Evolutionary conservation across 108 stramenopile genomes (phyloP), one percentile per base, ranked within the genome.

Genomic region (Nitzschia sp.): DNA sequence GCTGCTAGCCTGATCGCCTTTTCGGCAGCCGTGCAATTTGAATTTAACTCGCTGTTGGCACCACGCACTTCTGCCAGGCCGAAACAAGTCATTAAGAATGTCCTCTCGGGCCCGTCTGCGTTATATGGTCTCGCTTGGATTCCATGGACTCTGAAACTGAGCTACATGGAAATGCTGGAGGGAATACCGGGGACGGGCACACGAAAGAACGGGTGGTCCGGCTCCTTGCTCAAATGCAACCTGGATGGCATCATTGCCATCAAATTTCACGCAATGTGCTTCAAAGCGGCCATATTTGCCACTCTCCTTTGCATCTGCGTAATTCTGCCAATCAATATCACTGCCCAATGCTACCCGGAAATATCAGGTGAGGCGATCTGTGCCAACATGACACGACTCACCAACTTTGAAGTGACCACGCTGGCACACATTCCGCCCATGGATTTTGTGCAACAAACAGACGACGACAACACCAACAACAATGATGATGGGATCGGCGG

Each of bases 101-200:
- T 53, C 25, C 16, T 72, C 9, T 4, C 9, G 46, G 25, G 8
- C 11, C 6, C 38, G 38, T 11, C 38, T 6, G 19, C 9, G 19
- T 4, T 21, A 8, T 65, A 65, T 3, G 75, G 81, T 52, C 19
- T 87, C 16, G 82, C 85, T 28, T 93, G 89, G 89, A 87, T 90
- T 36, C 71, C 81, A 2, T 91, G 85, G 86, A 70, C 85, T 9
- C 21, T 88, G 15, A 36, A 47, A 4, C 45, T 89, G 23, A 81
- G 76, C 17, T 94, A 94, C 68, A 70, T 81, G 44, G 57, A 79
- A 63, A 80, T 94, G 85, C 36, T 91, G 26, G 59, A 76, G 19
- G 93, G 93, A 0, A 80, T 94, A 19, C 87, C 88, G 2, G 87
- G 87, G 4, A 94, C 93, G 26, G 93, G 93, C 0, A 91, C 93